phyloP scores from a whole-genome alignment of 2,329 filamentous ascomycete species.

The Calonectria pteridis region DNA sequence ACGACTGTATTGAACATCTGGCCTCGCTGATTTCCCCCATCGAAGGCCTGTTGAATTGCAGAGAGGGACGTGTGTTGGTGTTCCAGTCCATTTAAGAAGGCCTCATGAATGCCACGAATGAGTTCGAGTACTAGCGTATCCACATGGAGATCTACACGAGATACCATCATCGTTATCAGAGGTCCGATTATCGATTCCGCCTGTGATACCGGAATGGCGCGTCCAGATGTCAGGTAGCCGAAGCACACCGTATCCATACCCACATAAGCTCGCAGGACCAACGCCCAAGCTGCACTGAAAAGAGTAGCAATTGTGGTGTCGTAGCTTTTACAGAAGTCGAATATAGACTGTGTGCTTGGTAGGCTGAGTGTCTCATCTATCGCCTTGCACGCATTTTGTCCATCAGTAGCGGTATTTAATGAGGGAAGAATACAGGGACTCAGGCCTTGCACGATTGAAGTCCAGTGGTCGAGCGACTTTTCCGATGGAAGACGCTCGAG shows the following conservation, averaged over 20 bases:
- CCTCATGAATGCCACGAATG: not conserved
- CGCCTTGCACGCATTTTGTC: not conserved
- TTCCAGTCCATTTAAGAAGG: not conserved
- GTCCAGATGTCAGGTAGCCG: not conserved
- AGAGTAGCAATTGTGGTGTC: not conserved
- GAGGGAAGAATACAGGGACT: not conserved
- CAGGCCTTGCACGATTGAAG: not conserved
- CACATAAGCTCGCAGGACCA: not conserved
- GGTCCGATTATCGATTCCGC: not conserved
- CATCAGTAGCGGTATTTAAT: not conserved
- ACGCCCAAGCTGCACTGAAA: not conserved
- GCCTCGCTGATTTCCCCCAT: not conserved
- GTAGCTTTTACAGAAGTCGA: not conserved
- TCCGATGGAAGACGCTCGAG: not conserved
- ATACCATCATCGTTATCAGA: not conserved
- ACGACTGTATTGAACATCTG: not conserved
- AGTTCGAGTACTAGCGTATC: not conserved
- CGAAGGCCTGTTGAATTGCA: not conserved
- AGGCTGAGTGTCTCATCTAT: not conserved
- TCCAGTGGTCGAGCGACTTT: not conserved
- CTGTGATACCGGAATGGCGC: not conserved
- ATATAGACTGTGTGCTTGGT: not conserved
- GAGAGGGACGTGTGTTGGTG: not conserved
- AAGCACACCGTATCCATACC: not conserved
- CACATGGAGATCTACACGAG: not conserved